phyloP scores from a whole-genome alignment of 192 early-diverging fungal species.

The Coemansia sp. region DNA sequence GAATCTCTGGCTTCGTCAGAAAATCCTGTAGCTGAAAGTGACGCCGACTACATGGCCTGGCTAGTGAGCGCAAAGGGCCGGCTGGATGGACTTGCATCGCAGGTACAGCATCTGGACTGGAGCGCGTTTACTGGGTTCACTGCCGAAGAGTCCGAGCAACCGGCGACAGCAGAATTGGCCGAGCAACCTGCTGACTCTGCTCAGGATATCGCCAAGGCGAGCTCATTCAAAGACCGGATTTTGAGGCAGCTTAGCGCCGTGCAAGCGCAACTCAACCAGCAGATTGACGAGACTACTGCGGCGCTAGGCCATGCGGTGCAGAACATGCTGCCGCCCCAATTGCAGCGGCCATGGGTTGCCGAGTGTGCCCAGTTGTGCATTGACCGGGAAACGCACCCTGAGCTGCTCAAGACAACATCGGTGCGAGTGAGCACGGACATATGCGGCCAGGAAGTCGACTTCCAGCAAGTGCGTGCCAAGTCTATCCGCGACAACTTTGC shows the following conservation, averaged over 20 bases:
- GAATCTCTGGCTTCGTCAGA: background rate
- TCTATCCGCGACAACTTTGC: conserved; percentile 64
- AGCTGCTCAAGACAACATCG: conserved; percentile 22
- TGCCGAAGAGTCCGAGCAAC: background rate
- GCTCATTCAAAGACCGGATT: conserved; percentile 15
- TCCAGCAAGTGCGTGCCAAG: conserved; percentile 21
- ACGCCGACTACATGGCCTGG: conserved; percentile 17
- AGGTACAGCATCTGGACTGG: conserved; percentile 16
- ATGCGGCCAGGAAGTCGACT: conserved; percentile 29
- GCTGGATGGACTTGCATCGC: conserved; percentile 19
- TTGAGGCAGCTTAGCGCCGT: conserved; percentile 19
- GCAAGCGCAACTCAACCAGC: conserved; percentile 15
- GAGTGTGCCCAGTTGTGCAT: conserved; percentile 31
- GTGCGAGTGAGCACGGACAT: conserved; percentile 29
- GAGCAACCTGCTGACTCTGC: background rate
- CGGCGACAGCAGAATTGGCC: too few relatives aligned
- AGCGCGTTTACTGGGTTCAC: background rate
- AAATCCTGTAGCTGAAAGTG: background rate
- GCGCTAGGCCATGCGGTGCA: conserved; percentile 22
- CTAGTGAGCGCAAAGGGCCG: conserved; percentile 6
- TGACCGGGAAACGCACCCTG: conserved; percentile 28
- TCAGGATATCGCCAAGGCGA: background rate
- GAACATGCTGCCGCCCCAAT: conserved; percentile 36
- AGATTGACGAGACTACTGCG: conserved; percentile 17
- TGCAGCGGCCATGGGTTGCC: conserved; percentile 34